phyloP scores from a whole-genome alignment of 1,139 yeast species.

The Debaryomyces sp. region DNA sequence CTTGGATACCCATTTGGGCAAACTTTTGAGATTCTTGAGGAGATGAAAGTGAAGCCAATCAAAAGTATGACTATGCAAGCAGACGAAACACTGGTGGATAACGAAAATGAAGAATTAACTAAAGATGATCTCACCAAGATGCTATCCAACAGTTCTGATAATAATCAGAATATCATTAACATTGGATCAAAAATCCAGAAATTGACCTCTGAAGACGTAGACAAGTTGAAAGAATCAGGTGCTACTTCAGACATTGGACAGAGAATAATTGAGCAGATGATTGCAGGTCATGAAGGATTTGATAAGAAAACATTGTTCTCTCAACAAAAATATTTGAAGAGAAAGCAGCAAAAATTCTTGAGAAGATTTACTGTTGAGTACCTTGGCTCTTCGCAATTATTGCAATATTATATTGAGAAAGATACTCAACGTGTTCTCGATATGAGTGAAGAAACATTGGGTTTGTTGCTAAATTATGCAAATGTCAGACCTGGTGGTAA shows the following conservation, averaged over 20 bases:
- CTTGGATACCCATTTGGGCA: constrained; percentile 86
- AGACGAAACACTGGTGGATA: constrained; percentile 28
- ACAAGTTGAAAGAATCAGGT: constrained; percentile 69
- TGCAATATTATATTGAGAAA: constrained; percentile 72
- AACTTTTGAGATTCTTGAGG: constrained; percentile 79
- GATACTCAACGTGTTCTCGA: constrained; percentile 78
- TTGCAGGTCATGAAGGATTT: constrained; percentile 82
- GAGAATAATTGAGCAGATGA: constrained; percentile 77
- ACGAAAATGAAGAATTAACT: constrained; percentile 29
- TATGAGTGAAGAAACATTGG: constrained; percentile 81
- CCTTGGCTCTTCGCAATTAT: constrained; percentile 72
- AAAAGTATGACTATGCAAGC: constrained; percentile 31
- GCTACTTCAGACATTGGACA: constrained; percentile 71
- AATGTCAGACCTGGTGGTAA: constrained; percentile 89
- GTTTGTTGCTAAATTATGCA: constrained; percentile 72
- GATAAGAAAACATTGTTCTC: constrained; percentile 87
- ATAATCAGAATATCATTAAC: constrained; percentile 72
- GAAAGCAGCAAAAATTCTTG: constrained; percentile 90
- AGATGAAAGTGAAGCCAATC: constrained; percentile 54
- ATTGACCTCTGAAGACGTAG: constrained; percentile 75
- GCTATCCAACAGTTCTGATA: constrained; percentile 53
- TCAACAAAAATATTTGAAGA: constrained; percentile 85
- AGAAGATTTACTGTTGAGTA: constrained; percentile 83
- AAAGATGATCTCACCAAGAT: constrained; percentile 43
- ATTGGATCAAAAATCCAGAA: constrained; percentile 77